phyloP scores from a whole-genome alignment of 768 basidiomycete species.

The Butyriboletus loyo region DNA sequence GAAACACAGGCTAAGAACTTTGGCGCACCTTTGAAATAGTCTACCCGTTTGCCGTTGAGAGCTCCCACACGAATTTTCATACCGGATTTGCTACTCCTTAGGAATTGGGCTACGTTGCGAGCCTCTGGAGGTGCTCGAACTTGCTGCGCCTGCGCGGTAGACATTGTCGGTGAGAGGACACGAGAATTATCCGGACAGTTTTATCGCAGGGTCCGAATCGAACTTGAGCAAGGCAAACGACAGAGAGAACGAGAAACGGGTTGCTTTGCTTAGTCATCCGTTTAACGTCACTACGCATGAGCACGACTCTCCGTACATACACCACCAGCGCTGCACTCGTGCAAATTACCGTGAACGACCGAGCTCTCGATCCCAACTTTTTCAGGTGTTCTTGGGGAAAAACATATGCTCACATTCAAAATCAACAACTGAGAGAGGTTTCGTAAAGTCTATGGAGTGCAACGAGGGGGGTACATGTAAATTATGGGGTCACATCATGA shows the following conservation, averaged over 20 bases:
- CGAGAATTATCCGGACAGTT: background rate
- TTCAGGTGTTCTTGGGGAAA: too few species aligned
- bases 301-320: too few species aligned
- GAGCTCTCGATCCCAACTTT: background rate
- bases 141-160: slow-evolving; percentile 62
- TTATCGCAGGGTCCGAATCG: background rate
- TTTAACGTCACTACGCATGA: background rate
- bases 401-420: background rate
- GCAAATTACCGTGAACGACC: too few species aligned
- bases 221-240: background rate
- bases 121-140: slow-evolving; percentile 75
- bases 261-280: slow-evolving; percentile 14
- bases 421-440: background rate
- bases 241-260: background rate
- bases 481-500: background rate
- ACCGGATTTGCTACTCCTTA: slow-evolving; percentile 81
- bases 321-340: too few species aligned
- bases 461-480: background rate
- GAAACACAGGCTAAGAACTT: background rate
- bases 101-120: slow-evolving; percentile 79
- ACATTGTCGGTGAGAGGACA: slow-evolving; percentile 24
- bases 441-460: background rate
- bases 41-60: slow-evolving; percentile 89
- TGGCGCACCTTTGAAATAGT: slow-evolving; percentile 93
- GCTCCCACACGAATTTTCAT: slow-evolving; percentile 90